Evolutionary conservation across 768 basidiomycete species (phyloP).

Genomic region (Lactarius quietus): DNA sequence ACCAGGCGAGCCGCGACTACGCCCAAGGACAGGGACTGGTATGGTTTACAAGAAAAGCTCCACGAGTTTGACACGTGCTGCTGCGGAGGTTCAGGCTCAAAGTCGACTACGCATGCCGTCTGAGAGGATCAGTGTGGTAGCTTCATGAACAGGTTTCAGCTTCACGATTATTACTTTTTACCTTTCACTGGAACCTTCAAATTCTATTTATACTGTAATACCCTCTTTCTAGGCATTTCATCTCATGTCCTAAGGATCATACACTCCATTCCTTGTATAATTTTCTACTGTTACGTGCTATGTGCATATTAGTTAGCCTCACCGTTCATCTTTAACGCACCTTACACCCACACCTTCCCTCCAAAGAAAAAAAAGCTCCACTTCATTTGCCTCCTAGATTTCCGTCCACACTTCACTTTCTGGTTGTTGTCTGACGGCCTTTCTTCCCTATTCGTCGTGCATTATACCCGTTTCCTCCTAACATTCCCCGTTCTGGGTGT

Average conservation of each 20-base stretch:
- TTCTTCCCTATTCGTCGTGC: constrained; percentile 6
- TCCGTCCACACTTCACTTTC: neutral
- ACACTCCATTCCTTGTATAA: constrained; percentile 12
- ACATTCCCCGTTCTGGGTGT: constrained; percentile 19
- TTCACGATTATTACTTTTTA: neutral
- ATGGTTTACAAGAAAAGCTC: constrained; percentile 27
- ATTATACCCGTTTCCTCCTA: constrained; percentile 11
- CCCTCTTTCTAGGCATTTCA: constrained; percentile 7
- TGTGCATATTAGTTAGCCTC: constrained; percentile 19
- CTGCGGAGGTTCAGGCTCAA: constrained; percentile 24
- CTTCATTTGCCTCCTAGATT: constrained; percentile 3
- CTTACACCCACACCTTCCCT: neutral
- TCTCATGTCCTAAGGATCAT: neutral
- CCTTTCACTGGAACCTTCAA: neutral
- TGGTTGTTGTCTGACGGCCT: constrained; percentile 6
- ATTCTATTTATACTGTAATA: constrained; percentile 7
- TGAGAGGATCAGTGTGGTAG: neutral
- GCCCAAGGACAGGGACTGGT: constrained; percentile 26
- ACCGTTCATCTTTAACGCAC: neutral
- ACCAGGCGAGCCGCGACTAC: constrained; percentile 14
- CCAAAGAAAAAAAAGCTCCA: neutral
- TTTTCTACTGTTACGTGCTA: constrained; percentile 17
- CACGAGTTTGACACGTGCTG: constrained; percentile 16
- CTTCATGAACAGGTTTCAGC: neutral
- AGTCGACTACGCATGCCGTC: constrained; percentile 23